phyloP scores from a whole-genome alignment of 345 rosid genomes.

The Eucalyptus marginata region DNA sequence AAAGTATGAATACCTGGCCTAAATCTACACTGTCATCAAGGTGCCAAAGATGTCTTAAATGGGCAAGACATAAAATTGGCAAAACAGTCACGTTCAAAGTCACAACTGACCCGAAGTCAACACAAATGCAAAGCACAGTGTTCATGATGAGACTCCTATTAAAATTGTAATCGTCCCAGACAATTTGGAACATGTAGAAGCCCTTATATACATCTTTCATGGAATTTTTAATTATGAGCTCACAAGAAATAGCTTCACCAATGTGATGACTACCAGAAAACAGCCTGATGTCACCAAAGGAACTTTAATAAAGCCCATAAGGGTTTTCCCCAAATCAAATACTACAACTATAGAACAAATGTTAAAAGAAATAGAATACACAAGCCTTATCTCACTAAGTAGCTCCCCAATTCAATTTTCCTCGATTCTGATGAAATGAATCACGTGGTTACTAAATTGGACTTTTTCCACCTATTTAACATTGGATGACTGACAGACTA shows the following conservation, averaged over 20 bases:
- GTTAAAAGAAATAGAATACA: neutral
- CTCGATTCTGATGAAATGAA: neutral
- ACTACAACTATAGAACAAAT: neutral
- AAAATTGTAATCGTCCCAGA: neutral
- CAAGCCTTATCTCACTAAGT: neutral
- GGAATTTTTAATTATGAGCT: neutral
- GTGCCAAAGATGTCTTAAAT: neutral
- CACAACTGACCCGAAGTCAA: neutral
- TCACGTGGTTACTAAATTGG: neutral
- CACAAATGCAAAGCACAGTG: neutral
- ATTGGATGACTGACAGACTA: neutral
- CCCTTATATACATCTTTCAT: neutral
- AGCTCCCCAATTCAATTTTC: neutral
- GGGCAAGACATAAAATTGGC: neutral
- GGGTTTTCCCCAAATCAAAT: neutral
- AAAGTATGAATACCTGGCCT: neutral
- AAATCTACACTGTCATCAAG: neutral
- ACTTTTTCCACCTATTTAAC: neutral
- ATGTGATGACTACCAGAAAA: neutral
- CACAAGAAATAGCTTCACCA: neutral
- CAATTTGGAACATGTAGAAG: neutral
- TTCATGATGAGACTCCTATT: neutral
- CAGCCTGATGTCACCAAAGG: neutral
- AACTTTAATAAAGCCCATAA: neutral
- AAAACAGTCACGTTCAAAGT: neutral